These are phyloP conservation scores for Sclerotiophoma versabilis DNA, from an alignment of 2,329 filamentous ascomycete species.

Conservation along the genomic window DNA sequence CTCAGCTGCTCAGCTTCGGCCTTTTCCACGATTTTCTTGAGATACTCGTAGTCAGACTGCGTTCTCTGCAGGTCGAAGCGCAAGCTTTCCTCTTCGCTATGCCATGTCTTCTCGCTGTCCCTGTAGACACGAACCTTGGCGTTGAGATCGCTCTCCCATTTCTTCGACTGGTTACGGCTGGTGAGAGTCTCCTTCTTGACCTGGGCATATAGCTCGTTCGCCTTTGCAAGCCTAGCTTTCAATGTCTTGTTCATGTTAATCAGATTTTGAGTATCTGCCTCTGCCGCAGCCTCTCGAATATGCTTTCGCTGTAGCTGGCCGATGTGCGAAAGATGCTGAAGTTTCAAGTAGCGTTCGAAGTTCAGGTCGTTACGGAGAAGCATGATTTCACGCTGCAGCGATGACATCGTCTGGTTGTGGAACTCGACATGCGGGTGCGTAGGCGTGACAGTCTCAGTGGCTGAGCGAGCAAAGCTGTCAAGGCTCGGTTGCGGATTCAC, in stretches of 20 bases:
- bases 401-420: constrained; percentile 47
- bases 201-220: constrained; percentile 73
- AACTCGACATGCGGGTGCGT: constrained; percentile 37
- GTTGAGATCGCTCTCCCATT: constrained; percentile 76
- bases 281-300: constrained; percentile 76
- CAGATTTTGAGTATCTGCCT: constrained; percentile 82
- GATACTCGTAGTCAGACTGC: constrained; percentile 67
- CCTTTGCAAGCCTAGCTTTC: constrained; percentile 75
- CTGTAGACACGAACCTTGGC: constrained; percentile 70
- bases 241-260: constrained; percentile 78
- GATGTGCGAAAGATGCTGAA: constrained; percentile 83
- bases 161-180: constrained; percentile 75
- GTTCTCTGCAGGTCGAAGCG: constrained; percentile 65
- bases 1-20: constrained; percentile 70
- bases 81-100: constrained; percentile 63
- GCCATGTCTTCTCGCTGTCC: constrained; percentile 74
- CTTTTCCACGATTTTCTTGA: constrained; percentile 71
- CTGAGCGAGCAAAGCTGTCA: constrained; percentile 43
- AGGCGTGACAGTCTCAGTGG: constrained; percentile 34
- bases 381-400: constrained; percentile 76
- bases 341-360: constrained; percentile 83
- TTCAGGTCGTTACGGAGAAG: constrained; percentile 80
- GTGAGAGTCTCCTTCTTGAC: constrained; percentile 76
- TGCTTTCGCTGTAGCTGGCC: constrained; percentile 78
- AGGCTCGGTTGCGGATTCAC: constrained; percentile 35